Conservation (phyloP, 768 basidiomycete genomes). For the Cystofilobasidium macerans region DNA sequence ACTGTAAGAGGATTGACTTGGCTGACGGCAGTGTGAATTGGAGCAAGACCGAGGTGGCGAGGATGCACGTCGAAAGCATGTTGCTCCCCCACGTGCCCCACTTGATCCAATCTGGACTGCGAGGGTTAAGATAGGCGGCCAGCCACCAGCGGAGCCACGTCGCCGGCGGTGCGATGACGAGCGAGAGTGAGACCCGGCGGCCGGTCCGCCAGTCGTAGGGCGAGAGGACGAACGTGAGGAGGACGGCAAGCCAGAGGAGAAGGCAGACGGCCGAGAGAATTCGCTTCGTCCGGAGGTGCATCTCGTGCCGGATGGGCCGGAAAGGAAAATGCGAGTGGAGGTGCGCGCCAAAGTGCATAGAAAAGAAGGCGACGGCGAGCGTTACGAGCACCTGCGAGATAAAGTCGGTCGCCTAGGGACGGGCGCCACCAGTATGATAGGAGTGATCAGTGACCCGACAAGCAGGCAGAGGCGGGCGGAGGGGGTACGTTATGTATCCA, state of each 20-base stretch:
- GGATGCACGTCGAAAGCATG: conserved; percentile 60
- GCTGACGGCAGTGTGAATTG: conserved; percentile 44
- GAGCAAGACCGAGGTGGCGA: conserved; percentile 61
- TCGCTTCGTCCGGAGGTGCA: conserved; percentile 38
- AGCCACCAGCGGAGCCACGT: conserved; percentile 71
- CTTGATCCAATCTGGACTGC: conserved; percentile 29
- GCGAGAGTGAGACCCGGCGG: conserved; percentile 68
- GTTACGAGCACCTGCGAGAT: conserved; percentile 69
- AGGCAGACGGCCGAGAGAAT: conserved; percentile 49
- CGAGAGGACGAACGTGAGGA: conserved; percentile 67
- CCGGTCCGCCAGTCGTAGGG: conserved; percentile 50
- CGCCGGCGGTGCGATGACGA: conserved; percentile 82
- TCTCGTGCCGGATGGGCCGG: conserved; percentile 33
- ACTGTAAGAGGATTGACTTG: conserved; percentile 41
- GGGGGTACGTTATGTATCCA: conserved; percentile 61
- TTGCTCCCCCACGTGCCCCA: conserved; percentile 36
- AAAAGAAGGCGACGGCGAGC: conserved; percentile 57
- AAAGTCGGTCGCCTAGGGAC: conserved; percentile 68
- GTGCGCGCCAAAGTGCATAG: conserved; percentile 63
- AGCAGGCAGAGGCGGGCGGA: too few species aligned
- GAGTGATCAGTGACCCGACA: too few species aligned
- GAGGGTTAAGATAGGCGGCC: conserved; percentile 53
- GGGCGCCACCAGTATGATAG: too few species aligned
- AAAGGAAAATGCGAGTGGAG: conserved; percentile 43
- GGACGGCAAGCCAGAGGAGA: conserved; percentile 59